These are phyloP conservation scores for Aspergillus pseudoviridinutans DNA, from an alignment of 2,329 filamentous ascomycete genomes.

Conservation along the genomic window DNA sequence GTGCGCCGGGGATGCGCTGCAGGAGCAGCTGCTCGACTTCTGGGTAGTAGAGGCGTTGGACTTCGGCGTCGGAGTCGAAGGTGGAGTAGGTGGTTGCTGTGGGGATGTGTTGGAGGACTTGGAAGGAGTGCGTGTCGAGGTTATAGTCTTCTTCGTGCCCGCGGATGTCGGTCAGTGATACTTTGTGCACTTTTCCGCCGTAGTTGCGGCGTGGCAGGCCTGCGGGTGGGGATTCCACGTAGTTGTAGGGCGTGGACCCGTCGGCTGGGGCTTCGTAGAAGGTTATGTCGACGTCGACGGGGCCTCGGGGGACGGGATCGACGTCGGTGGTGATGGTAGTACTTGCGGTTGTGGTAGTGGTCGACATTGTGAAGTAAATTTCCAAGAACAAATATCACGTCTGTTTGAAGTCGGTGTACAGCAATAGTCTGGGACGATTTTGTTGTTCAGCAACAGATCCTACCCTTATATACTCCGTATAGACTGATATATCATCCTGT, in stretches of 20 bases:
- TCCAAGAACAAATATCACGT: background rate
- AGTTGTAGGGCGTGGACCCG: conserved; percentile 59
- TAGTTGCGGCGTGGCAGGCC: conserved; percentile 66
- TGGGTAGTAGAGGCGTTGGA: conserved; percentile 73
- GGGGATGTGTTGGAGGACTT: conserved; percentile 56
- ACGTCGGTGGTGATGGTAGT: background rate
- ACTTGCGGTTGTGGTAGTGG: background rate
- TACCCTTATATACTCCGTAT: background rate
- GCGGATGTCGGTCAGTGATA: conserved; percentile 68
- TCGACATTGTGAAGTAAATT: background rate
- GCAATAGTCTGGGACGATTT: background rate
- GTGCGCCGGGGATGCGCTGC: conserved; percentile 61
- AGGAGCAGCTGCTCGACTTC: conserved; percentile 73
- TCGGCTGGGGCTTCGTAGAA: conserved; percentile 63
- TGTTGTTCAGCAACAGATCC: too few relatives aligned
- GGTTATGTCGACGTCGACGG: conserved; percentile 59
- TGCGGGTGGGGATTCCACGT: conserved; percentile 60
- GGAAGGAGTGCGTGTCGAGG: conserved; percentile 73
- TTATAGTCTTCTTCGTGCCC: conserved; percentile 62
- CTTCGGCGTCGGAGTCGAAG: conserved; percentile 65
- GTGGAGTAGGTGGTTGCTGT: conserved; percentile 51
- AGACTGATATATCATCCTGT: background rate
- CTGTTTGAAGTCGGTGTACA: background rate
- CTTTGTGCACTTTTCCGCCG: conserved; percentile 45
- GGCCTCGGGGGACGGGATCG: conserved; percentile 51